Evolutionary conservation across 768 basidiomycete genomes (phyloP), one percentile per base, ranked within the genome.

Genomic region (Leucogyrophana mollusca): DNA sequence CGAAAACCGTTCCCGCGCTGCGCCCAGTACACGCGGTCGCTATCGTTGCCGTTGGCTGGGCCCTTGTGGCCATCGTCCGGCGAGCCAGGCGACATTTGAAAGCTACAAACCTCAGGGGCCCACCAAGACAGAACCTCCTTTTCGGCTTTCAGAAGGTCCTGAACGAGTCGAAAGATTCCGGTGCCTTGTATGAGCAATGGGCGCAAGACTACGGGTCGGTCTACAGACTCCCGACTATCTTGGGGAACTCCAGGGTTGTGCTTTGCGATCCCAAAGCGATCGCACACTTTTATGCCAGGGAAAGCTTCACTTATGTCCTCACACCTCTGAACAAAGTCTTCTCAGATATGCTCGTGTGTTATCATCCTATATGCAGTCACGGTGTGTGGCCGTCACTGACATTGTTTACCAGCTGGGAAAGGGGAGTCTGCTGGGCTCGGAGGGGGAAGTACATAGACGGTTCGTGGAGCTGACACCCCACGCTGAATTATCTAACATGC

Each of bases 251-350:
- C 9, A 40, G 18, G 30, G 40, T 61, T 18, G 13, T 62, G 5
- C 27, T 62, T 14, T 64, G 67, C 35, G 79, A 79, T 50, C 73
- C 73, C 3, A 79, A 74, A 58, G 77, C 79, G 1, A 62, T 74
- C 24, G 62, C 69, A 1, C 75, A 80, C 52, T 74, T 77, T 45
- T 77, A 72, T 50, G 59, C 74, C 11, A 69, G 59, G 45, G 78
- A 79, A 45, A 77, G 76, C 0, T 75, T 63, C 36, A 67, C 64
- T 0, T 83, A 83, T 50, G 57, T 71, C 1, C 73, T 73, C 27
- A 70, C 69, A 0, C 61, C 58, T 3, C 52, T 72, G 13, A 48
- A 59, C 3, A 69, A 57, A 35, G 25, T 54, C 1, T 57, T 68
- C 20, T 60, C 74, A 1, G 70, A 70, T 3, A 0, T 10, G 2